Evolutionary conservation across 1,139 yeast genomes (phyloP).

Genomic region (Blastobotrys raffinosifermentans): DNA sequence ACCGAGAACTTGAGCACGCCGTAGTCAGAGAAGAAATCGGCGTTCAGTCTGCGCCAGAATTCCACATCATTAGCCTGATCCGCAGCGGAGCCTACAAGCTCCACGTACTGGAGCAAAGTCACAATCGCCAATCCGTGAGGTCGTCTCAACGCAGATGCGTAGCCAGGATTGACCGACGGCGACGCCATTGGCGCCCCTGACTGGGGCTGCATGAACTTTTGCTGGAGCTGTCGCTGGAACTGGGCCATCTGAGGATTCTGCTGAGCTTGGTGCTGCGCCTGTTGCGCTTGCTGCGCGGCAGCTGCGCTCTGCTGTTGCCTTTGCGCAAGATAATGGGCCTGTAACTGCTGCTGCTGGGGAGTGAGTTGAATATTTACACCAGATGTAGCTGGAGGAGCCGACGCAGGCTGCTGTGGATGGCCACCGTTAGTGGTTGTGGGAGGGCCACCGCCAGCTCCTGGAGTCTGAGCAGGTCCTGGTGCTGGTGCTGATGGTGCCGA

Average conservation of each 20-base stretch:
- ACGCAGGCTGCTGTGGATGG: not conserved
- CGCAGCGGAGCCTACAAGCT: slow-evolving; percentile 33
- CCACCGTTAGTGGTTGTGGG: slow-evolving; percentile 1
- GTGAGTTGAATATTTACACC: slow-evolving; percentile 27
- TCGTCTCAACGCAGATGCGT: slow-evolving; percentile 5
- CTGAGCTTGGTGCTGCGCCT: slow-evolving; percentile 7
- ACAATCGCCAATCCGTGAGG: slow-evolving; percentile 27
- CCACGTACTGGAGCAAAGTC: slow-evolving; percentile 37
- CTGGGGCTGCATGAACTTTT: not conserved
- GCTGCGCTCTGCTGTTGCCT: slow-evolving; percentile 6
- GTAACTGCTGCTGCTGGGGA: slow-evolving; percentile 31
- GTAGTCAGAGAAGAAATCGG: slow-evolving; percentile 45
- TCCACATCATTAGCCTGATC: slow-evolving; percentile 37
- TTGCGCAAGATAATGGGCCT: slow-evolving; percentile 9
- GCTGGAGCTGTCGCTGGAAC: slow-evolving; percentile 1
- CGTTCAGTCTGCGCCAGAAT: slow-evolving; percentile 44
- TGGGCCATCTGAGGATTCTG: slow-evolving; percentile 1
- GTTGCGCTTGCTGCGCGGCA: slow-evolving; percentile 3
- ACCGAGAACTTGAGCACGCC: slow-evolving; percentile 44
- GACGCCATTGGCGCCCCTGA: slow-evolving; percentile 6
- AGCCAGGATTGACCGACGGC: too few relatives aligned
- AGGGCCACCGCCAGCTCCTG: slow-evolving; percentile 5
- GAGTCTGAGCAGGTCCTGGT: not conserved
- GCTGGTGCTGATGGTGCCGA: slow-evolving; percentile 9
- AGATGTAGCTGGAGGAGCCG: slow-evolving; percentile 16